phyloP scores from a whole-genome alignment of 441 rosid genomes.

The Populus hybrid region DNA sequence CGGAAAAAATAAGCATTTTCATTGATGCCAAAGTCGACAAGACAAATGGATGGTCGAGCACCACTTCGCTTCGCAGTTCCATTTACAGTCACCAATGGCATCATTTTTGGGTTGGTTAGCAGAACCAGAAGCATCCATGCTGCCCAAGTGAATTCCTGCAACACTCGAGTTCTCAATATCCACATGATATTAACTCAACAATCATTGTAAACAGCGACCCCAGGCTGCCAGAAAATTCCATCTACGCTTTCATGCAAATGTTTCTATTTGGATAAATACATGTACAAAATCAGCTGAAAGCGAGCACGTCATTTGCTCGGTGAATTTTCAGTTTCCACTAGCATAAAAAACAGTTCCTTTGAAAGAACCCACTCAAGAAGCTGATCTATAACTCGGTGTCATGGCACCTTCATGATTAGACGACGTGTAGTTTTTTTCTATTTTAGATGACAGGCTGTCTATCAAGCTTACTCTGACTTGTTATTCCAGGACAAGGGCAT shows the following conservation, averaged over 20 bases:
- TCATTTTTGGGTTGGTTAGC: constrained; percentile 30
- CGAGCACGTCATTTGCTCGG: background rate
- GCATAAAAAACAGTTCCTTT: no score
- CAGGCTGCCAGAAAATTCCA: background rate
- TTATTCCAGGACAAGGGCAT: background rate
- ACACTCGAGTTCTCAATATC: background rate
- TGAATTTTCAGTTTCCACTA: background rate
- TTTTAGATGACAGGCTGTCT: background rate
- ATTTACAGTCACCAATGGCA: constrained; percentile 33
- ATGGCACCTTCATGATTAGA: background rate
- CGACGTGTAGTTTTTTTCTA: background rate
- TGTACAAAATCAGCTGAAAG: background rate
- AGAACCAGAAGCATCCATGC: constrained; percentile 28
- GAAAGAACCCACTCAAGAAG: no score
- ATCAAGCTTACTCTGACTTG: background rate
- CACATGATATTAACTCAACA: background rate
- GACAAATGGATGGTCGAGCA: constrained; percentile 51
- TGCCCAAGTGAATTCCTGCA: background rate
- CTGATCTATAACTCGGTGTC: background rate
- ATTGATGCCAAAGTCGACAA: constrained; percentile 63
- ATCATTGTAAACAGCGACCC: background rate
- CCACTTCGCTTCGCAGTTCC: constrained; percentile 56
- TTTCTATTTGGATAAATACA: background rate
- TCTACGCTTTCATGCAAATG: no score
- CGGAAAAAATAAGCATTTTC: constrained; percentile 60